phyloP scores from a whole-genome alignment of 768 basidiomycete genomes.

The Gloeopeniophorella convolvens region DNA sequence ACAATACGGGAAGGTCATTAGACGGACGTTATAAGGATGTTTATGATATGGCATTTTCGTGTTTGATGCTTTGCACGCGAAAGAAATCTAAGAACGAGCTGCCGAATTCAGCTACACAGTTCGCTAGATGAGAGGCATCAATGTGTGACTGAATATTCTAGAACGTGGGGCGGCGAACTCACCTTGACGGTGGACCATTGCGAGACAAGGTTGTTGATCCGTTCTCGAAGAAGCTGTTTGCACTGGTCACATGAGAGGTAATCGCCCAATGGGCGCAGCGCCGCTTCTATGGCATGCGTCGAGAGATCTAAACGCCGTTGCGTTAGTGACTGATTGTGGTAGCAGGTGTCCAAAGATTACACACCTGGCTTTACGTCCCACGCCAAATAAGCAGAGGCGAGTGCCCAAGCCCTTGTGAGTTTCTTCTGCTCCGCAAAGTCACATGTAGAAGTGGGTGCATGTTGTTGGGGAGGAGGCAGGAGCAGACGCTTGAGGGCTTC shows the following conservation, averaged over 20 bases:
- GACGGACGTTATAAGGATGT: not conserved
- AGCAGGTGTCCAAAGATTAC: conserved; percentile 16
- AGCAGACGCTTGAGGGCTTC: conserved; percentile 79
- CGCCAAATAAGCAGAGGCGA: conserved; percentile 75
- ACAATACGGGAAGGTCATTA: not conserved
- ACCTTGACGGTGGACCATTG: conserved; percentile 83
- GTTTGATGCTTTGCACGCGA: not conserved
- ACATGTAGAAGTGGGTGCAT: conserved; percentile 61
- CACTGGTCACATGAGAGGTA: conserved; percentile 69
- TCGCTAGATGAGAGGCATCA: too few relatives aligned
- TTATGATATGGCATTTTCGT: not conserved
- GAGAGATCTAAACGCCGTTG: conserved; percentile 52
- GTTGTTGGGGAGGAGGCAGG: conserved; percentile 66
- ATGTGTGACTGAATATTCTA: not conserved
- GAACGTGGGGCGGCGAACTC: conserved; percentile 11
- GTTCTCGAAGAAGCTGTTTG: conserved; percentile 51
- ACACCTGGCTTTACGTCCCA: conserved; percentile 79
- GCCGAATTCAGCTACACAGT: conserved; percentile 2
- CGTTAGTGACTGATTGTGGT: not conserved
- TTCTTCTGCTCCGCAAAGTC: conserved; percentile 75
- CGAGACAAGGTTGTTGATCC: conserved; percentile 59
- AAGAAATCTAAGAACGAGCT: too few relatives aligned
- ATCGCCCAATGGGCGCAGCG: conserved; percentile 61
- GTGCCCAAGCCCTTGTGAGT: conserved; percentile 72
- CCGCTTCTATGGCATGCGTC: conserved; percentile 62